These are phyloP conservation scores for Przewalskia tangutica DNA, from an alignment of 257 asterid genomes.

Conservation along the genomic window DNA sequence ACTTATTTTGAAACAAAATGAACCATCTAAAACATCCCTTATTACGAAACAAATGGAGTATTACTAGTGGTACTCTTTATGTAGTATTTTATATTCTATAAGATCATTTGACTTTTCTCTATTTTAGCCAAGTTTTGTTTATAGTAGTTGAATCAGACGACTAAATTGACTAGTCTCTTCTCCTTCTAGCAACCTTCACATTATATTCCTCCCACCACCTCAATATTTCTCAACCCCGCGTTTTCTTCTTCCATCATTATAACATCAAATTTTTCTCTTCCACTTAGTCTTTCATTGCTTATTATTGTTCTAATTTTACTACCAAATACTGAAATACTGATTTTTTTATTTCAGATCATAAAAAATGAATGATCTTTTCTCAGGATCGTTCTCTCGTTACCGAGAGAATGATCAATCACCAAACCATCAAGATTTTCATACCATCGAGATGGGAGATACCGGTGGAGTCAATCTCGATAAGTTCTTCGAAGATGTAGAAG, in stretches of 20 bases:
- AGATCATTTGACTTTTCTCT: not conserved
- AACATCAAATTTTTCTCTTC: not conserved
- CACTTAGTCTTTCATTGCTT: no score
- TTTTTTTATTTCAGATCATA: not conserved
- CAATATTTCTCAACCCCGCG: not conserved
- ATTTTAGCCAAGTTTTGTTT: not conserved
- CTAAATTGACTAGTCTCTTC: not conserved
- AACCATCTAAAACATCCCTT: no score
- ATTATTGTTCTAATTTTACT: no score
- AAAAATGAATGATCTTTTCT: conserved; percentile 12
- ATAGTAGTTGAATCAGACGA: not conserved
- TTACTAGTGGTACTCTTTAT: no score
- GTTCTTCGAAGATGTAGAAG: conserved; percentile 61
- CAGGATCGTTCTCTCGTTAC: conserved; percentile 12
- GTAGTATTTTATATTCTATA: not conserved
- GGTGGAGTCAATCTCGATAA: conserved; percentile 55
- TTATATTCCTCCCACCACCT: not conserved
- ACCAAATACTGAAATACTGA: no score
- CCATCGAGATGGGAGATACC: conserved; percentile 21
- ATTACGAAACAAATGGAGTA: no score
- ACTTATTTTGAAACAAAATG: no score
- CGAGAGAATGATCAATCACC: not conserved
- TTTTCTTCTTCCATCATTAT: not conserved
- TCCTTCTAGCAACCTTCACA: not conserved
- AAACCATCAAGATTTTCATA: not conserved